Percentiles rank a stretch among this genome's conserved stretches.
Evolutionary conservation across 352 stramenopile genomes (phyloP).

Genomic region (Aphanomyces cochlioides): DNA sequence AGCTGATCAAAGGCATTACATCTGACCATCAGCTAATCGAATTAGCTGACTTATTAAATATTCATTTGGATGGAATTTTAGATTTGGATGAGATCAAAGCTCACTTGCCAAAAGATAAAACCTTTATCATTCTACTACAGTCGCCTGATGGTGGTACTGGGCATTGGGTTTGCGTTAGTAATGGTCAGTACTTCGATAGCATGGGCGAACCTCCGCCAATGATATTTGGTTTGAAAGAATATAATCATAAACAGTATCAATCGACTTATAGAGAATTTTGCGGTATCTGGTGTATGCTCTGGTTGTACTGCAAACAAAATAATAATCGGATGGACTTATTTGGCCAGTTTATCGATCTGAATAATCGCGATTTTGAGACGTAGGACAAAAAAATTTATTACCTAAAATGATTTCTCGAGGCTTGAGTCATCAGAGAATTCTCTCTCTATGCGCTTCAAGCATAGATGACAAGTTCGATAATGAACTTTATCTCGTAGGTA

Average conservation of each 20-base stretch:
- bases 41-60: constrained; percentile 16
- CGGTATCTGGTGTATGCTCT: constrained; percentile 1
- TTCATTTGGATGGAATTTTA: constrained; percentile 25
- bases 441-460: no score
- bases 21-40: constrained; percentile 18
- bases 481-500: no score
- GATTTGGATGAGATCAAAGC: not conserved
- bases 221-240: not conserved
- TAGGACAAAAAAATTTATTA: not conserved
- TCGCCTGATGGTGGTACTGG: not conserved
- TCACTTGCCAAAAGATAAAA: not conserved
- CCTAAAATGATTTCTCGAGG: no score
- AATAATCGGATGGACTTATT: constrained; percentile 15
- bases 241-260: constrained; percentile 18
- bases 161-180: constrained; percentile 9
- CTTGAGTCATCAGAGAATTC: no score
- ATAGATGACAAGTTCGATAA: no score
- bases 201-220: not conserved
- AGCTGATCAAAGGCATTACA: constrained; percentile 22
- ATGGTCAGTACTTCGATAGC: constrained; percentile 5
- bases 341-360: not conserved
- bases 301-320: not conserved
- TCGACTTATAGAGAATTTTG: constrained; percentile 1
- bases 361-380: constrained; percentile 14
- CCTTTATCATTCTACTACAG: constrained; percentile 5